These are phyloP conservation scores for Mycena sp. DNA, from an alignment of 1,284 basidiomycete species.

Conservation along the genomic window DNA sequence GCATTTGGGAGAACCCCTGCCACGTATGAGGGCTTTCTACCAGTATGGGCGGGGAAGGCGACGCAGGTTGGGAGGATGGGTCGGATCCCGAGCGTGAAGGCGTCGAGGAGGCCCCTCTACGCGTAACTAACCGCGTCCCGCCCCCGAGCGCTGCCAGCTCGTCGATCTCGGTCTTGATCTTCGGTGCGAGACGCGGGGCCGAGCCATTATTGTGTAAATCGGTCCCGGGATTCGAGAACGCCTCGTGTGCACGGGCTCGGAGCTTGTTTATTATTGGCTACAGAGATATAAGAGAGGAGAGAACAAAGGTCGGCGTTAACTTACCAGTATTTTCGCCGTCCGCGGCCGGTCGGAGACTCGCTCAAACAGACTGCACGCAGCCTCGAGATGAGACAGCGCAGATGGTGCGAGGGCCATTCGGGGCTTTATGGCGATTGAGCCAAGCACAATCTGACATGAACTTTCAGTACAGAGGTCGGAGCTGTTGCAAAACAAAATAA, in stretches of 20 bases:
- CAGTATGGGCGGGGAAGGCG: constrained; percentile 40
- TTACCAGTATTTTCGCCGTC: constrained; percentile 68
- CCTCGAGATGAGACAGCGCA: constrained; percentile 71
- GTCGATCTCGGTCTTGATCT: constrained; percentile 66
- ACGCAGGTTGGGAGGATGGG: constrained; percentile 50
- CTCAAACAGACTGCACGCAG: constrained; percentile 67
- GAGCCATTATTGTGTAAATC: constrained; percentile 39
- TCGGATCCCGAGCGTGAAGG: constrained; percentile 54
- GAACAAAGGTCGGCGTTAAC: constrained; percentile 35
- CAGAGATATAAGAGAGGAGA: constrained; percentile 8
- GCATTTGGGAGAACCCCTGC: constrained; percentile 46
- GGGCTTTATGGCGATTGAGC: constrained; percentile 73
- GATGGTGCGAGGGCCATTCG: constrained; percentile 70
- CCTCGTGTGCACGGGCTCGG: constrained; percentile 60
- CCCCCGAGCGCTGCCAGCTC: constrained; percentile 70
- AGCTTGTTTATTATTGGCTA: constrained; percentile 72
- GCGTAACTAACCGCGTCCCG: constrained; percentile 68
- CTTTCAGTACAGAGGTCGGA: constrained; percentile 13
- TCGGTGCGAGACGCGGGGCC: constrained; percentile 44
- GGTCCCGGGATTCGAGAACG: constrained; percentile 39
- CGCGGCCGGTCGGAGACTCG: constrained; percentile 62
- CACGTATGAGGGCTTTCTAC: constrained; percentile 42
- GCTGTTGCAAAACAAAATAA: neutral
- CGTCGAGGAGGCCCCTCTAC: constrained; percentile 56
- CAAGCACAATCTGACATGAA: constrained; percentile 67